Percentiles rank a stretch among this genome's conserved stretches.
Evolutionary conservation across 1,284 basidiomycete species (phyloP).

Genomic region (Phaffia rhodozyma): DNA sequence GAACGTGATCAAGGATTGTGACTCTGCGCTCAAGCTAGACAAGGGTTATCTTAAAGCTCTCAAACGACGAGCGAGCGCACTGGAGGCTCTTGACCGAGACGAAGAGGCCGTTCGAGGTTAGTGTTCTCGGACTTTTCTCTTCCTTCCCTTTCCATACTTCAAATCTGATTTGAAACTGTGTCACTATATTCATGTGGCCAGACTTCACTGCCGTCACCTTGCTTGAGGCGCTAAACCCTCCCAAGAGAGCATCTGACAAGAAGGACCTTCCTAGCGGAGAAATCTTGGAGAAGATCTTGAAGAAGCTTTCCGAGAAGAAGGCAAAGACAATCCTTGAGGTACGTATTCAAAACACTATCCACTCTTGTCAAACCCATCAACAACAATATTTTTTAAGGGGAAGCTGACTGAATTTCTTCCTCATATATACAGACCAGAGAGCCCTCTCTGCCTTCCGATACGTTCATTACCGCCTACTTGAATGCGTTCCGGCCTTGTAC

Average conservation of each 20-base stretch:
- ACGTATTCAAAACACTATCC: constrained; percentile 22
- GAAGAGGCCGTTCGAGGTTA: constrained; percentile 67
- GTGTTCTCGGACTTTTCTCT: constrained; percentile 22
- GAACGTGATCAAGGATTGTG: constrained; percentile 79
- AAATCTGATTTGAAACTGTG: neutral
- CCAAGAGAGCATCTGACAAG: constrained; percentile 18
- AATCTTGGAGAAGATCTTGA: constrained; percentile 83
- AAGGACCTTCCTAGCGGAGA: constrained; percentile 60
- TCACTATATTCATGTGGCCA: constrained; percentile 27
- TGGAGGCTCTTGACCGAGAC: constrained; percentile 63
- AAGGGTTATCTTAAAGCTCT: constrained; percentile 85
- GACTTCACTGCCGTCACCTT: constrained; percentile 96
- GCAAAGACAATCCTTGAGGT: constrained; percentile 58
- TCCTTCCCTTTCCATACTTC: neutral
- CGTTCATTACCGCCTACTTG: constrained; percentile 92
- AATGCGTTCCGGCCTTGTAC: constrained; percentile 83
- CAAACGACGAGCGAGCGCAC: constrained; percentile 77
- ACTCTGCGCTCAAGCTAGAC: constrained; percentile 77
- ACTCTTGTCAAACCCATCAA: neutral
- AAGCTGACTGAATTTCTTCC: constrained; percentile 6
- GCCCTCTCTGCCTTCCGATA: constrained; percentile 74
- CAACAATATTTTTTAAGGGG: neutral
- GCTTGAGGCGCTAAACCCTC: constrained; percentile 67
- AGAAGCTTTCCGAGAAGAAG: constrained; percentile 62
- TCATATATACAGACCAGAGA: constrained; percentile 49